These are phyloP conservation scores for Kregervanrija fluxuum DNA, from an alignment of 805 yeast species.

Conservation along the genomic window DNA sequence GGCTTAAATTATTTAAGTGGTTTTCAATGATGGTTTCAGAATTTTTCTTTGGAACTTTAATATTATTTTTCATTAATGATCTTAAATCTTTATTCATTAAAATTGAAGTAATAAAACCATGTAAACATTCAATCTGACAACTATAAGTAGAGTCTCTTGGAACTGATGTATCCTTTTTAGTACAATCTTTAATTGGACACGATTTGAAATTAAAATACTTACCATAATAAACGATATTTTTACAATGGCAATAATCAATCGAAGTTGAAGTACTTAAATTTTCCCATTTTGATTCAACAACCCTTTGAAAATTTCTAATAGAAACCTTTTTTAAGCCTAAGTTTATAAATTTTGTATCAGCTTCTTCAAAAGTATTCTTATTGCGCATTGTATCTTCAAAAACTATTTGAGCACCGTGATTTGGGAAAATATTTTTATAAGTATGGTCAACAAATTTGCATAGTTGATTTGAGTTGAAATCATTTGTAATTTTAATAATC, in stretches of 20 bases:
- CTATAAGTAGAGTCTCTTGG: no score
- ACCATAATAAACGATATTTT: not conserved
- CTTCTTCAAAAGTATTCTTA: no score
- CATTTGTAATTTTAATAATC: no score
- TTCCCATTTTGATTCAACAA: not conserved
- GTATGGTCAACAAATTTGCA: no score
- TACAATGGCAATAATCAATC: not conserved
- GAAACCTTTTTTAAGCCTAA: no score
- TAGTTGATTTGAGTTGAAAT: no score
- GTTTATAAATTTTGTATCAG: no score
- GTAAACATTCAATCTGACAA: slow-evolving; percentile 2
- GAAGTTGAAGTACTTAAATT: not conserved
- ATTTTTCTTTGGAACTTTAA: slow-evolving; percentile 2
- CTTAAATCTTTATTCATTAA: slow-evolving; percentile 5
- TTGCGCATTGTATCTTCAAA: no score
- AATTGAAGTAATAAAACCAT: slow-evolving; percentile 4
- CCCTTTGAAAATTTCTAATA: no score
- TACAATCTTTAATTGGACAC: not conserved
- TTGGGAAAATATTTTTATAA: no score
- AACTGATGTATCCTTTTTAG: not conserved
- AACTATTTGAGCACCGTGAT: no score
- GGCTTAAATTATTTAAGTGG: not conserved
- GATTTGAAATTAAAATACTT: not conserved
- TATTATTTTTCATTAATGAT: slow-evolving; percentile 1
- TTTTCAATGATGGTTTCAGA: not conserved